Percentiles rank a stretch among this genome's conserved stretches.
Conservation (phyloP, 306 rosid genomes). For the Inga leiocalycina region DNA sequence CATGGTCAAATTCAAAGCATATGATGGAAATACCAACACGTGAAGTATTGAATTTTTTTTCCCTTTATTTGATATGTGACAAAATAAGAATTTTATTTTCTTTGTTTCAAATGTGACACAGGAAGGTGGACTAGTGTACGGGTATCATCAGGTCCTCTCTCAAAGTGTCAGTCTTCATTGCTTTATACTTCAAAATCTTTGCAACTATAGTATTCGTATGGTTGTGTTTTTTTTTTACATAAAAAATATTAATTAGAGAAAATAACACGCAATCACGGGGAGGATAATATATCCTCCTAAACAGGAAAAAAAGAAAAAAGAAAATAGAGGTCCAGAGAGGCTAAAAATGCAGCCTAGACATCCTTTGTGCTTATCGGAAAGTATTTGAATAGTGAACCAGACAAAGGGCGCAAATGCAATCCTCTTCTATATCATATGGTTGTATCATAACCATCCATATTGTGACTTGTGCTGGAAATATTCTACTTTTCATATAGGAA, state of each 20-base stretch:
- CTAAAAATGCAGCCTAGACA: not conserved
- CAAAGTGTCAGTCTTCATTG: conserved; percentile 1
- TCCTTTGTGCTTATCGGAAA: not conserved
- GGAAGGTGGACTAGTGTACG: conserved; percentile 16
- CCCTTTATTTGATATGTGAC: conserved; percentile 3
- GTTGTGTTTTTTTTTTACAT: not conserved
- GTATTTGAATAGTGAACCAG: not conserved
- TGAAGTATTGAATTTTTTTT: not conserved
- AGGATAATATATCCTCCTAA: not conserved
- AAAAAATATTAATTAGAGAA: not conserved
- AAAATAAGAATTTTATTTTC: not conserved
- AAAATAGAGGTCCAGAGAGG: not conserved
- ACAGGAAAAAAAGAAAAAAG: no score
- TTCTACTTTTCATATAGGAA: not conserved
- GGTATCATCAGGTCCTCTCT: not conserved
- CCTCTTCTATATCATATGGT: not conserved
- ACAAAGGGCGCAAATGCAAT: not conserved
- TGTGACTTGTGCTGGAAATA: not conserved
- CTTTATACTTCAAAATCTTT: not conserved
- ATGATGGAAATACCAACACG: not conserved
- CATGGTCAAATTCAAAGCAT: not conserved
- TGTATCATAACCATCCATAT: not conserved
- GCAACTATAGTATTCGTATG: not conserved
- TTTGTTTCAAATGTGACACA: conserved; percentile 2
- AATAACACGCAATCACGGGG: not conserved